phyloP scores from a whole-genome alignment of 805 yeast genomes.

The Nakazawaea ernobii region DNA sequence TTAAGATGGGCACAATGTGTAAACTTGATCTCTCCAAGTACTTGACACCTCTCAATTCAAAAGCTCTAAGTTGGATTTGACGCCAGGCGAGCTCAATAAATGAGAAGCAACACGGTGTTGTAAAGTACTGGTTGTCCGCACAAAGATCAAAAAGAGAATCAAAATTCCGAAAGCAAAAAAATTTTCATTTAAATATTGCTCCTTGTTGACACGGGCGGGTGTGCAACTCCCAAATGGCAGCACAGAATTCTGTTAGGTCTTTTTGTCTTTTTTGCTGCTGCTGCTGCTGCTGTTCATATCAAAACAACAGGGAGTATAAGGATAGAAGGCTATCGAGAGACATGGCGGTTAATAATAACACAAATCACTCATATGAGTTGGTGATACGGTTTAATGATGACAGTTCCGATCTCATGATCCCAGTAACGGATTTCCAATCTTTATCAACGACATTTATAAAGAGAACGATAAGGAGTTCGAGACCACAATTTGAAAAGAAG shows the following conservation, averaged over 20 bases:
- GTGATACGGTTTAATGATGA: conserved; percentile 43
- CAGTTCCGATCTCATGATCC: conserved; percentile 34
- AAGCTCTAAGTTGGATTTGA: conserved; percentile 11
- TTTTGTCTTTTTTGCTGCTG: neutral
- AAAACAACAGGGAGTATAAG: neutral
- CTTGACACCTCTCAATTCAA: conserved; percentile 53
- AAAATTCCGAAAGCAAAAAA: conserved; percentile 3
- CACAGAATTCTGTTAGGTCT: neutral
- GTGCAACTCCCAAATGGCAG: neutral
- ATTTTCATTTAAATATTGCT: neutral
- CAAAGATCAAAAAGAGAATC: conserved; percentile 31
- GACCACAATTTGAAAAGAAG: conserved; percentile 26
- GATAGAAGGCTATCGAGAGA: neutral
- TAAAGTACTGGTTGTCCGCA: conserved; percentile 71
- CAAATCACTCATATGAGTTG: conserved; percentile 14
- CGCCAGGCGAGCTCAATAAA: conserved; percentile 12
- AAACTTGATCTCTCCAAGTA: conserved; percentile 56
- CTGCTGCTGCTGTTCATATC: neutral
- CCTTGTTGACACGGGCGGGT: neutral
- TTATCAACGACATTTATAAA: conserved; percentile 35
- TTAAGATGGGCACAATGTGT: conserved; percentile 53
- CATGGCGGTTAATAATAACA: conserved; percentile 7
- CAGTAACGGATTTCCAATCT: conserved; percentile 24
- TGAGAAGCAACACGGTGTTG: conserved; percentile 66
- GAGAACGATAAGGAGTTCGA: conserved; percentile 32